Percentiles rank a stretch among this genome's conserved stretches.
These are phyloP conservation scores for Termitomyces sp. DNA, from an alignment of 768 basidiomycete genomes.

Conservation along the genomic window DNA sequence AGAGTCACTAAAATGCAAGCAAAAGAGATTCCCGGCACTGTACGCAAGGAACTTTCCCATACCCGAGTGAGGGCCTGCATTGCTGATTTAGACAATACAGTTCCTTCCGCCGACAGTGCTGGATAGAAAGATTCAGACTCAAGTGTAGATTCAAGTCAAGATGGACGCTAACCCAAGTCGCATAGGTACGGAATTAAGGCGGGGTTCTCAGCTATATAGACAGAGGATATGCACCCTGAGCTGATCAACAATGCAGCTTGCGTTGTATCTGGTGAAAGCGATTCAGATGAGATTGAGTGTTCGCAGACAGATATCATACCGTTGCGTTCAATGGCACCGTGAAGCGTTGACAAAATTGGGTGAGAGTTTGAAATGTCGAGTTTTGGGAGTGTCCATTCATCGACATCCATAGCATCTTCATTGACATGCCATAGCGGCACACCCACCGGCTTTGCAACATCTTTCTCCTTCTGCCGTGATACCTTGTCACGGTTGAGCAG, in stretches of 20 bases:
- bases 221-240: slow-evolving; percentile 32
- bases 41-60: slow-evolving; percentile 19
- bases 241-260: slow-evolving; percentile 36
- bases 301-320: slow-evolving; percentile 24
- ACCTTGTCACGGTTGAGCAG: slow-evolving; percentile 39
- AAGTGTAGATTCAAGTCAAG: neutral
- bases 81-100: slow-evolving; percentile 20
- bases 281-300: slow-evolving; percentile 2
- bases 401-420: slow-evolving; percentile 12
- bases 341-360: slow-evolving; percentile 25
- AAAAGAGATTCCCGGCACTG: slow-evolving; percentile 26
- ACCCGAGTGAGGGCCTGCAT: slow-evolving; percentile 28
- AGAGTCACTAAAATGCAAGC: slow-evolving; percentile 31
- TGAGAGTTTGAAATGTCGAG: slow-evolving; percentile 14
- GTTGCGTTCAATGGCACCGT: slow-evolving; percentile 20
- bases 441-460: slow-evolving; percentile 21
- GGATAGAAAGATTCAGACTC: slow-evolving; percentile 5
- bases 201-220: slow-evolving; percentile 23
- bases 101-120: slow-evolving; percentile 24
- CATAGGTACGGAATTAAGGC: slow-evolving; percentile 36
- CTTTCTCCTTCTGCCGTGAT: slow-evolving; percentile 20
- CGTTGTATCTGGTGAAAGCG: slow-evolving; percentile 29
- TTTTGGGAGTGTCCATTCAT: slow-evolving; percentile 6
- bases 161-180: slow-evolving; percentile 29
- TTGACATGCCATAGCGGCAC: slow-evolving; percentile 24